Evolutionary conservation across 306 rosid genomes (phyloP), one percentile per base, ranked within the genome.

Genomic region (Potentilla sterilis): DNA sequence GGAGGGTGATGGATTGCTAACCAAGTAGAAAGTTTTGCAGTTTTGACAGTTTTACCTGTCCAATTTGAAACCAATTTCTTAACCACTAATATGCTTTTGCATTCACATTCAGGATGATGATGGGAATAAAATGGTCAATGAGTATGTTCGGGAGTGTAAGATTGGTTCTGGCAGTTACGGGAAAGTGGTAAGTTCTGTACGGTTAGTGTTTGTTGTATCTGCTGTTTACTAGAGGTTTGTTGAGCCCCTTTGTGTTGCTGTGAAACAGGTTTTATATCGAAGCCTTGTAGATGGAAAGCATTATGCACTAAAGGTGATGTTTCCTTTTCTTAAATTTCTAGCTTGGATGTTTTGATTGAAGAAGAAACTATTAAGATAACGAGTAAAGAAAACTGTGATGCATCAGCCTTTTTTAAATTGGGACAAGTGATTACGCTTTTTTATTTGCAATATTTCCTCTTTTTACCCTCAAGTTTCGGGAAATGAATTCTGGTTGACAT

Each of bases 121-220:
- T 41, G 99, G 99, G 46, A 92, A 87, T 79, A 96, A 96, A 85
- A 89, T 86, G 88, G 82, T 96, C 75, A 96, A 96, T 86, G 97
- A 96, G 79, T 96, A 92, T 74, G 87, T 96, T 76, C 99, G 97
- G 41, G 99, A 90, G 81, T 87, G 11, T 77, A 92, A 85, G 89
- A 96, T 96, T 86, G 99, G 99, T 64, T 77, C 98, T 28, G 98
- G 99, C 72, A 96, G 99, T 88, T 96, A 96, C 6, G 99, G 99
- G 81, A 96, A 96, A 96, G 99, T 96, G 97, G 99, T 96, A 81
- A 85, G 89, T 69, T 38, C 76, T 70, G 13, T 74, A 54, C 69
- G 67, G 57, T 69, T 78, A 43, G 32, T 51, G 64, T 51, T 78
- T 43, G 42, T 54, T 83, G 38, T 74, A 37, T 59, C 24, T 76